Evolutionary conservation across 163 green algal genomes (phyloP), one percentile per base, ranked within the genome.

Genomic region (Scenedesmus sp.): DNA sequence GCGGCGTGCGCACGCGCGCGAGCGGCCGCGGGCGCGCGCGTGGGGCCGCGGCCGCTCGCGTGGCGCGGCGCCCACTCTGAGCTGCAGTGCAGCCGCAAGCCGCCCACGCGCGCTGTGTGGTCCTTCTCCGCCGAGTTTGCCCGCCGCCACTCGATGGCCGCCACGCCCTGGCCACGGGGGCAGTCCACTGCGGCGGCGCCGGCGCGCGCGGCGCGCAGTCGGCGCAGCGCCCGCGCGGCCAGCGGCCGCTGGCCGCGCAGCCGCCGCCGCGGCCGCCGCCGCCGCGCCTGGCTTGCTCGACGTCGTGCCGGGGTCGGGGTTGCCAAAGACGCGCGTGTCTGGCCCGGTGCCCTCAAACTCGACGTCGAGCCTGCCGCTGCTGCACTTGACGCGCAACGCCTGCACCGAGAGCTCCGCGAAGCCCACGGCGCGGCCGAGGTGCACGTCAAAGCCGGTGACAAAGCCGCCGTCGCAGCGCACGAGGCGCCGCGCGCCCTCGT

Each of bases 41-140:
- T n/a, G n/a, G n/a, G n/a, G n/a, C n/a, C n/a, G n/a, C n/a, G n/a
- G n/a, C n/a, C n/a, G n/a, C n/a, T n/a, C n/a, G n/a, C n/a, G n/a
- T n/a, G n/a, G n/a, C n/a, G n/a, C n/a, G n/a, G n/a, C 57, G 45
- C 69, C 66, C 26, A 77, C 69, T 77, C 69, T 33, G 54, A 39
- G 54, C 50, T 26, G 36, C 69, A 77, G 39, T 77, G 69, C 22
- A 77, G 11, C 26, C 22, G 42, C 14, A 77, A 64, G 28, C 69
- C 69, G 13, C 33, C 69, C 47, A 67, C 62, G 6, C 69, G 57
- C 10, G 51, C 51, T 47, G 69, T 77, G 54, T 66, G 4, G 33
- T 77, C 69, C 26, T 67, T 77, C 10, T 77, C 69, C 9, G 54
- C 15, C 2, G 53, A 28, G 9, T 18, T 44, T 7, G 36, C 69